These are phyloP conservation scores for Gynostemma pentaphyllum DNA, from an alignment of 306 rosid species.

Conservation along the genomic window DNA sequence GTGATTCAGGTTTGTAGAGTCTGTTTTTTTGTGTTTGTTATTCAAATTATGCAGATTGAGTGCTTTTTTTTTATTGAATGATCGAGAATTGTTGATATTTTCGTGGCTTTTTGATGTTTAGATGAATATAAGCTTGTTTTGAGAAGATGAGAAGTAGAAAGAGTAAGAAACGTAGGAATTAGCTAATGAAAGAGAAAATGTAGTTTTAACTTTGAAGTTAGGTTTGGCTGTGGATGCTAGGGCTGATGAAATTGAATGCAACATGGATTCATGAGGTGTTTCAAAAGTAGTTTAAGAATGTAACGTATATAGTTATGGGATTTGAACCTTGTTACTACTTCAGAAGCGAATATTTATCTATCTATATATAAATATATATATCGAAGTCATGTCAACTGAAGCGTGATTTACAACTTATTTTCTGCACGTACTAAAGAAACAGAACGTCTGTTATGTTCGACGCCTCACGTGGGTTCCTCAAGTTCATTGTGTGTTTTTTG, in stretches of 20 bases:
- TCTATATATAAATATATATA: no score
- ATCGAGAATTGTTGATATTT: neutral
- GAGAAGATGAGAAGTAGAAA: neutral
- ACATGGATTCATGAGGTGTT: neutral
- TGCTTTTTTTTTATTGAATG: neutral
- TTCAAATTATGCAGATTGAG: neutral
- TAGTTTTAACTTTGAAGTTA: neutral
- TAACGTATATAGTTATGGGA: neutral
- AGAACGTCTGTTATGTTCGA: neutral
- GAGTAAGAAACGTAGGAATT: neutral
- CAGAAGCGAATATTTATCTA: neutral
- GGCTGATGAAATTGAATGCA: neutral
- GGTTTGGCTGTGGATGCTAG: neutral
- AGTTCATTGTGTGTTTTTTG: neutral
- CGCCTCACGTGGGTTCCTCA: neutral
- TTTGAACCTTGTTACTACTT: neutral
- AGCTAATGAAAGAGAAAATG: neutral
- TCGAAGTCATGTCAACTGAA: neutral
- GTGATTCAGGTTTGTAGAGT: constrained; percentile 32
- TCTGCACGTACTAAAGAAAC: neutral
- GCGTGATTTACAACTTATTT: neutral
- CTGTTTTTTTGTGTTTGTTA: neutral
- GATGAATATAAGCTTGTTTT: neutral
- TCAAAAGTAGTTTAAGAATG: neutral
- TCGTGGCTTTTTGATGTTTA: neutral